Conservation (phyloP, 257 asterid genomes). For the Nicotiana attenuata region DNA sequence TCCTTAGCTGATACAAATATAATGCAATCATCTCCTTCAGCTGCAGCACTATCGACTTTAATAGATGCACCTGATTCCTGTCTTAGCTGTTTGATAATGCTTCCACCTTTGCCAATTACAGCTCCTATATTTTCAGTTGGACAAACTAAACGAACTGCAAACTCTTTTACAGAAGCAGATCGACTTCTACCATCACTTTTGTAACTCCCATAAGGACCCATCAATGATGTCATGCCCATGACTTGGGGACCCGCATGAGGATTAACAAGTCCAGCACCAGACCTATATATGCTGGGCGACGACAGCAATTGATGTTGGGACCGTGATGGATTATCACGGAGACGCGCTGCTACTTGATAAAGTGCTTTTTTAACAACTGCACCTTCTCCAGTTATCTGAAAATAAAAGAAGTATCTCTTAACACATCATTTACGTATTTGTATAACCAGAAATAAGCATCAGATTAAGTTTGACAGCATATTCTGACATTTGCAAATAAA, state of each 20-base stretch:
- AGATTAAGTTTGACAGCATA: background rate
- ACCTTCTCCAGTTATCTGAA: conserved; percentile 72
- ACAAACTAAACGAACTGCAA: conserved; percentile 65
- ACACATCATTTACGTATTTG: background rate
- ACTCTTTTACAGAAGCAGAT: conserved; percentile 49
- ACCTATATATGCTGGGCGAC: conserved; percentile 60
- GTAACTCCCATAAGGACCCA: conserved; percentile 63
- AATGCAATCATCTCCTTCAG: conserved; percentile 75
- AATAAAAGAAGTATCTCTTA: conserved; percentile 1
- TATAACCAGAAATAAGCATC: conserved; percentile 15
- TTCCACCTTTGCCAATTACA: conserved; percentile 90
- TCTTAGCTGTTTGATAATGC: conserved; percentile 66
- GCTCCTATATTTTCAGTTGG: conserved; percentile 77
- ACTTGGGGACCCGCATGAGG: conserved; percentile 46
- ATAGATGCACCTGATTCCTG: conserved; percentile 87
- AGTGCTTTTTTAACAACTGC: conserved; percentile 59
- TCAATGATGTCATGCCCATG: conserved; percentile 34
- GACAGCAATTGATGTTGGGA: conserved; percentile 69
- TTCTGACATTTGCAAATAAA: background rate
- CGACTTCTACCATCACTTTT: conserved; percentile 41
- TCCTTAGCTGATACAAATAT: conserved; percentile 74
- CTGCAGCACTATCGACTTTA: conserved; percentile 63
- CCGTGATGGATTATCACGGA: conserved; percentile 79
- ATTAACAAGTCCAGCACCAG: conserved; percentile 53
- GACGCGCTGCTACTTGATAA: conserved; percentile 60